phyloP scores from a whole-genome alignment of 2,329 filamentous ascomycete genomes.

The Orbilia javanica region DNA sequence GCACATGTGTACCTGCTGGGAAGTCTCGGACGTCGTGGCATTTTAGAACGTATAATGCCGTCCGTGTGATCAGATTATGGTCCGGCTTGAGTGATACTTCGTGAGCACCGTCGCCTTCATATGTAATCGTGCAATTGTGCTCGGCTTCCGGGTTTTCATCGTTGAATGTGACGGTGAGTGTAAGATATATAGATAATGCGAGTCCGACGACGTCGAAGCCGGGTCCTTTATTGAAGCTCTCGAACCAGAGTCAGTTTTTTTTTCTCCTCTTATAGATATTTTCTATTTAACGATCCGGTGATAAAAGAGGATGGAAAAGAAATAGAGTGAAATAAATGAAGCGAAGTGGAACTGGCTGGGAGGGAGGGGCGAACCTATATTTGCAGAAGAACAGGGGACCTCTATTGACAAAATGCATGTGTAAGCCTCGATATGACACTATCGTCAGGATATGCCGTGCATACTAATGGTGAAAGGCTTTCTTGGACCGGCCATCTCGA shows the following conservation, averaged over 20 bases:
- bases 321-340: not conserved
- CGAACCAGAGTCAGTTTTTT: slow-evolving; percentile 29
- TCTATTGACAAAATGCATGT: slow-evolving; percentile 69
- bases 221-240: slow-evolving; percentile 70
- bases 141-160: slow-evolving; percentile 70
- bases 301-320: slow-evolving; percentile 25
- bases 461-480: slow-evolving; percentile 54
- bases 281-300: not conserved
- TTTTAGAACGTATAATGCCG: slow-evolving; percentile 91
- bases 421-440: slow-evolving; percentile 12
- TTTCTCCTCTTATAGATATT: no score
- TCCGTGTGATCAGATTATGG: slow-evolving; percentile 91
- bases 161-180: slow-evolving; percentile 80
- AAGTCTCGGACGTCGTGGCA: slow-evolving; percentile 90
- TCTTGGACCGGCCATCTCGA: slow-evolving; percentile 20
- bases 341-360: slow-evolving; percentile 17
- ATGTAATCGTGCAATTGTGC: slow-evolving; percentile 89
- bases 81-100: slow-evolving; percentile 87
- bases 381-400: slow-evolving; percentile 94
- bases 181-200: slow-evolving; percentile 91
- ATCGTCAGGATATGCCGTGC: not conserved
- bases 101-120: slow-evolving; percentile 80
- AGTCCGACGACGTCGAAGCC: slow-evolving; percentile 98
- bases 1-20: slow-evolving; percentile 86
- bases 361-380: slow-evolving; percentile 74